These are phyloP conservation scores for Neobulgaria alba DNA, from an alignment of 2,329 filamentous ascomycete species.

Conservation along the genomic window DNA sequence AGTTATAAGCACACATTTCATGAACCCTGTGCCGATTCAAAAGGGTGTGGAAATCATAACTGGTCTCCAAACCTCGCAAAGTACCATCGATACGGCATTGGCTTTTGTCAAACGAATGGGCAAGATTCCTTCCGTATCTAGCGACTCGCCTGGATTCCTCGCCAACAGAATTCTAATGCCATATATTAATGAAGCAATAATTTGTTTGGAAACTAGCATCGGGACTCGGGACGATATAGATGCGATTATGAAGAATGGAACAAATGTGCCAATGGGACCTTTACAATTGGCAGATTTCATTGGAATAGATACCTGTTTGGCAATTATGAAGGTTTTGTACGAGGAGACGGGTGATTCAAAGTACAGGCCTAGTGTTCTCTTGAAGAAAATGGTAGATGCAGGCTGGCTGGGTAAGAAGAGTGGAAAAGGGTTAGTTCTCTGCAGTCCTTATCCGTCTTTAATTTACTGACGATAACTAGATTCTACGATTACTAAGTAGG, in stretches of 20 bases:
- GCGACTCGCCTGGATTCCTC: constrained; percentile 87
- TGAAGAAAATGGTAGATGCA: constrained; percentile 94
- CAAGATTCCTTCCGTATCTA: constrained; percentile 80
- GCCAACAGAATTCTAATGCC: constrained; percentile 98
- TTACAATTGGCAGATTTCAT: constrained; percentile 94
- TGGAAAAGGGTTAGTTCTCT: constrained; percentile 65
- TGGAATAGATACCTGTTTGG: constrained; percentile 87
- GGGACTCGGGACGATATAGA: constrained; percentile 89
- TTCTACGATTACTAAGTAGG: too few relatives aligned
- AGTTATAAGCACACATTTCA: constrained; percentile 94
- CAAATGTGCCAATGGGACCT: constrained; percentile 96
- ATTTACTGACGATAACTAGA: too few relatives aligned
- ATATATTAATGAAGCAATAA: constrained; percentile 97
- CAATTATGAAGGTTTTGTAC: constrained; percentile 95
- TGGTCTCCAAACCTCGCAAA: constrained; percentile 79
- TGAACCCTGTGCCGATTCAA: constrained; percentile 96
- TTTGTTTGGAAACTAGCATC: constrained; percentile 89
- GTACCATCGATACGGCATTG: constrained; percentile 74
- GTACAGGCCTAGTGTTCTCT: constrained; percentile 79
- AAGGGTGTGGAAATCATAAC: constrained; percentile 98
- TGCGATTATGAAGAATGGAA: constrained; percentile 98
- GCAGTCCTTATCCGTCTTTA: too few relatives aligned
- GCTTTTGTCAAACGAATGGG: constrained; percentile 87
- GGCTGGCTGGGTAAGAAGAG: constrained; percentile 98
- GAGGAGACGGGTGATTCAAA: constrained; percentile 91